Percentiles rank a stretch among this genome's conserved stretches.
phyloP scores from a whole-genome alignment of 1,139 yeast species.

The Spencermartinsiella ligniputridi region DNA sequence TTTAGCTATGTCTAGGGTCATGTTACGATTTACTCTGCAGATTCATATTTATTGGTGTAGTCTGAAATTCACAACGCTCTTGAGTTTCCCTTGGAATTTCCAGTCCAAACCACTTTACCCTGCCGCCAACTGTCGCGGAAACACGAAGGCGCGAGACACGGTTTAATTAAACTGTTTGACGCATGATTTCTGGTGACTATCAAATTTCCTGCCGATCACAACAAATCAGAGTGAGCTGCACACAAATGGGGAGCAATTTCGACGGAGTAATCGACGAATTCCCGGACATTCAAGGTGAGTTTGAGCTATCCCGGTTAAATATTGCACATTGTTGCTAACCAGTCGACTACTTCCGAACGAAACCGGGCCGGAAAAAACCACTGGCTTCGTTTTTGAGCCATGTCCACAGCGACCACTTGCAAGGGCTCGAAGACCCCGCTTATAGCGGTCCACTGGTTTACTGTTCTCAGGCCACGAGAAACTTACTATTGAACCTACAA shows the following conservation, averaged over 20 bases:
- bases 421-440: slow-evolving; percentile 42
- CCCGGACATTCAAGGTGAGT: slow-evolving; percentile 33
- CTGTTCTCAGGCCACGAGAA: slow-evolving; percentile 47
- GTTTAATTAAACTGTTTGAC: too few species aligned
- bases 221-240: too few species aligned
- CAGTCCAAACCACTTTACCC: too few species aligned
- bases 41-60: too few species aligned
- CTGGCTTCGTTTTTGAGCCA: slow-evolving; percentile 46
- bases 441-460: slow-evolving; percentile 43
- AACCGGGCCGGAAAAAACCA: slow-evolving; percentile 21
- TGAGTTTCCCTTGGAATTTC: too few species aligned
- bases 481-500: slow-evolving; percentile 17
- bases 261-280: slow-evolving; percentile 33
- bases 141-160: too few species aligned
- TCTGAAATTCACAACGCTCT: too few species aligned
- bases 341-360: slow-evolving; percentile 41
- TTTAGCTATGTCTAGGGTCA: not conserved
- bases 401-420: slow-evolving; percentile 53
- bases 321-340: not conserved
- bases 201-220: too few species aligned
- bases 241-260: slow-evolving; percentile 24
- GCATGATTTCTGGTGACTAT: too few species aligned
- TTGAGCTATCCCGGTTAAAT: not conserved
- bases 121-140: too few species aligned
- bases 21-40: too few species aligned